Conservation (phyloP, 2,329 filamentous ascomycete genomes). For the Colletotrichum sp. region DNA sequence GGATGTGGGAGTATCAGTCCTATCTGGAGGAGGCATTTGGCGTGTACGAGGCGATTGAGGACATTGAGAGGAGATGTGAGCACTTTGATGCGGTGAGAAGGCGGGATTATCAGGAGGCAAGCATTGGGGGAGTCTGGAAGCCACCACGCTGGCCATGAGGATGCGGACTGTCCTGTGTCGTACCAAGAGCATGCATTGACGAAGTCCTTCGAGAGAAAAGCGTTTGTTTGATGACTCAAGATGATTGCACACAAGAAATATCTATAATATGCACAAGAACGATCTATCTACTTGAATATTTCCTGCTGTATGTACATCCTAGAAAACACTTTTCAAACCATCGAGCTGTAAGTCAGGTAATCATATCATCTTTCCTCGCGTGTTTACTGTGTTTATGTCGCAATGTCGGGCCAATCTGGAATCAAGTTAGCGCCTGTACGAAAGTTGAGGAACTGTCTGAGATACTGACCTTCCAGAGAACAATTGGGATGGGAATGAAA, state of each 20-base stretch:
- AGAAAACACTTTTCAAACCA: neutral
- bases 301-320: neutral
- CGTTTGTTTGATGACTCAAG: too few species aligned
- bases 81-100: neutral
- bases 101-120: neutral
- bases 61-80: neutral
- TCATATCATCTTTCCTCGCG: neutral
- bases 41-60: neutral
- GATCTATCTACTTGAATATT: neutral
- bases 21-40: neutral
- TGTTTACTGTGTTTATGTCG: conserved; percentile 1
- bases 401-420: neutral
- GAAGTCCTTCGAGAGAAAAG: too few species aligned
- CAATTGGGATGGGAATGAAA: conserved; percentile 1
- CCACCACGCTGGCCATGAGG: neutral
- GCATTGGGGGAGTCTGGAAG: neutral
- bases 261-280: neutral
- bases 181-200: neutral
- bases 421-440: neutral
- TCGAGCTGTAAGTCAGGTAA: neutral
- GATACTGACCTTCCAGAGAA: neutral
- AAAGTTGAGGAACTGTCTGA: rapidly evolving
- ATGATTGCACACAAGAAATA: neutral
- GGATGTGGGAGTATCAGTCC: neutral
- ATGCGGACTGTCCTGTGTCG: neutral